A percentile compares a stretch with the other conserved stretches of the same genome.
Conservation (phyloP, 2,329 filamentous ascomycete species). For the Calonectria crousiana region DNA sequence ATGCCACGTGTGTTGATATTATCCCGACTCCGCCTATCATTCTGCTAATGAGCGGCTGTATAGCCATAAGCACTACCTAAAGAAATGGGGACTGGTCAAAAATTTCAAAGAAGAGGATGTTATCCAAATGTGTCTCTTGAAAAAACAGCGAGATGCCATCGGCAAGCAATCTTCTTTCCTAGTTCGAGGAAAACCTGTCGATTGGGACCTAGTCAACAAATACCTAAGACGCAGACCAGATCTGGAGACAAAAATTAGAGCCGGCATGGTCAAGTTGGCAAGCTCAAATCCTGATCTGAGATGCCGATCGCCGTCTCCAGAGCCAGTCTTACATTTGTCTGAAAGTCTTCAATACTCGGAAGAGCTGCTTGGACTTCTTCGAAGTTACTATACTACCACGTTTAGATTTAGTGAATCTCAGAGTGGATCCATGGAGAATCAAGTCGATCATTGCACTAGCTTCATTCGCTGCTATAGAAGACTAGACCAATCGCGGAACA, state of each 20-base stretch:
- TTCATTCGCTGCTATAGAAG: neutral
- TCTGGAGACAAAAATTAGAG: neutral
- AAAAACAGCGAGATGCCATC: neutral
- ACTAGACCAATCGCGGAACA: neutral
- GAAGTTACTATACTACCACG: neutral
- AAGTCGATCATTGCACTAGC: no score
- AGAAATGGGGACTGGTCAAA: slow-evolving; percentile 6
- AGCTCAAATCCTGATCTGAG: neutral
- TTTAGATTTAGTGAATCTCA: neutral
- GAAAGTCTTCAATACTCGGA: neutral
- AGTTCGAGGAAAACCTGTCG: neutral
- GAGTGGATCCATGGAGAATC: neutral
- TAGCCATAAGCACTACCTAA: neutral
- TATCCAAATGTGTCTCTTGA: slow-evolving; percentile 1
- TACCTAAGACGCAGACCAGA: slow-evolving; percentile 2
- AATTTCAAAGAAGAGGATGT: neutral
- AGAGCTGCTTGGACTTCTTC: neutral
- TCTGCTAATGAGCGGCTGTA: neutral
- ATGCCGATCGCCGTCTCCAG: neutral
- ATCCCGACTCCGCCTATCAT: no score
- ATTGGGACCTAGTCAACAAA: neutral
- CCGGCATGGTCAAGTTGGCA: neutral
- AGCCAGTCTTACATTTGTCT: neutral
- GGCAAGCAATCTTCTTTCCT: neutral
- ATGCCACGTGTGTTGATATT: neutral